A percentile compares a stretch with the other conserved stretches of the same genome.
Conservation (phyloP, 2,329 filamentous ascomycete species). For the Colletotrichum eremochloae region DNA sequence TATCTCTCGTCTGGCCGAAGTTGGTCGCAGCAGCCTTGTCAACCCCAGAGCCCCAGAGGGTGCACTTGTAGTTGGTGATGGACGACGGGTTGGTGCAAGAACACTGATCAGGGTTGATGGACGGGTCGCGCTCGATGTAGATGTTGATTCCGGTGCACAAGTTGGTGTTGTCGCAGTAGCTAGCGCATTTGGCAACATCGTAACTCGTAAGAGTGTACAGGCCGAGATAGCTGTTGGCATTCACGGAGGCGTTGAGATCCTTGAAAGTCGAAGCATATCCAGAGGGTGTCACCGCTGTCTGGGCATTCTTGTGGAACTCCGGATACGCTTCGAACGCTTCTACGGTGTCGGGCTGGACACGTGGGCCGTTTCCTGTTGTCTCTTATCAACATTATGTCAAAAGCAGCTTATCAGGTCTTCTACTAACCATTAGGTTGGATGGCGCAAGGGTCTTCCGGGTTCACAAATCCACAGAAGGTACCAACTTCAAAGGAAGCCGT, state of each 20-base stretch:
- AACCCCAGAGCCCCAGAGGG: constrained; percentile 38
- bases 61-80: constrained; percentile 40
- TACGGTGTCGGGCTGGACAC: constrained; percentile 19
- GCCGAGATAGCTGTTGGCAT: constrained; percentile 36
- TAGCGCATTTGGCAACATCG: constrained; percentile 29
- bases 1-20: constrained; percentile 30
- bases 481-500: constrained; percentile 27
- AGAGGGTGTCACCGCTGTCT: neutral
- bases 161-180: constrained; percentile 23
- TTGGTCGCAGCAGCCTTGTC: constrained; percentile 40
- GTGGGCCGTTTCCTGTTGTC: constrained; percentile 5
- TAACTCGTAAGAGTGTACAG: constrained; percentile 34
- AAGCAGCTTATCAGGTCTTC: neutral
- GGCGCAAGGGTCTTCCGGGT: constrained; percentile 39
- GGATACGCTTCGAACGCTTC: constrained; percentile 18
- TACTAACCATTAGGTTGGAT: constrained; percentile 28
- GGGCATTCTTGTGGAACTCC: constrained; percentile 16
- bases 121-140: constrained; percentile 39
- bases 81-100: constrained; percentile 34
- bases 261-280: constrained; percentile 33
- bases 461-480: constrained; percentile 35
- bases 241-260: constrained; percentile 32
- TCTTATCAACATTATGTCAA: neutral
- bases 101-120: constrained; percentile 35
- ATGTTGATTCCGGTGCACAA: constrained; percentile 40